Evolutionary conservation across 169 alveolate species (phyloP), one percentile per base, ranked within the genome.

Genomic region (Besnoitia besnoiti): DNA sequence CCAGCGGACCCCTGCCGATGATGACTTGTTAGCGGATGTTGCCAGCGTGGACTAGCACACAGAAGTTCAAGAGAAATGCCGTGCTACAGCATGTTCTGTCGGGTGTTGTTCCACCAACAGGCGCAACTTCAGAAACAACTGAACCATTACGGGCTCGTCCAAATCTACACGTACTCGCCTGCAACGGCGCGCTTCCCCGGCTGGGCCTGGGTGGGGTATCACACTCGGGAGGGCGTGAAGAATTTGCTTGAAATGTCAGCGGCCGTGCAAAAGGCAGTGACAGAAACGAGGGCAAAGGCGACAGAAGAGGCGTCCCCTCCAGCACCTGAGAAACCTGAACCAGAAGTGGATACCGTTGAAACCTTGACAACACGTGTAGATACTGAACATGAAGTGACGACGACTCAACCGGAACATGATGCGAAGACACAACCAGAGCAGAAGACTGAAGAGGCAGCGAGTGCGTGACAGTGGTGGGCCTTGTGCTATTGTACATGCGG

Each of bases 151-250:
- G 84, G 84, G 24, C 49, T 12, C 33, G 84, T 73, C 30, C 84
- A 73, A 44, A 33, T 73, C 33, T 73, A 73, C 46, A 73, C 84
- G 30, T 73, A 73, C 46, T 44, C 24, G 33, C 84, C 84, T 21
- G 84, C 84, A 0, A 39, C 46, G 49, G 46, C 19, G 46, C 16
- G 46, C 12, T 39, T 73, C 42, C 84, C 84, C 24, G 84, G 84
- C 8, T 73, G 84, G 84, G 84, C 84, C 30, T 73, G 84, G 84
- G 84, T 73, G 16, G 84, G 84, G 19, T 73, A 37, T 21, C 27
- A 73, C 84, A 27, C 16, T 39, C 84, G 84, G 33, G 21, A 37
- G 3, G 84, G 84, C 16, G 84, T 73, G 84, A 55, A 55, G 35
- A 55, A 55, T 24, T 33, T 55, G 27, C 46, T 73, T 30, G 33